phyloP scores from a whole-genome alignment of 2,329 filamentous ascomycete species.

The Delphinella strobiligena region DNA sequence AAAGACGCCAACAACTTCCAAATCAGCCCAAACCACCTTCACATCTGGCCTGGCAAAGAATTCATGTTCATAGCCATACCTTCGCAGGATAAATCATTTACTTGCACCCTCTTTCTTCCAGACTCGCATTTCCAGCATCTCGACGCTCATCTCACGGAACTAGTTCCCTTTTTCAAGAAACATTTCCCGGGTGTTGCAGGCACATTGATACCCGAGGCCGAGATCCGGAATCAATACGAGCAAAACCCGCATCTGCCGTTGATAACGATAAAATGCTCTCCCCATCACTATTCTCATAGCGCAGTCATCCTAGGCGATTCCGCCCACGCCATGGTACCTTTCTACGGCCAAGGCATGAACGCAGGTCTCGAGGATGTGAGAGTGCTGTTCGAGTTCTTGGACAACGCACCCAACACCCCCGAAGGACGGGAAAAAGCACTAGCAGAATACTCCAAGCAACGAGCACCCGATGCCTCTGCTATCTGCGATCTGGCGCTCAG shows the following conservation, averaged over 20 bases:
- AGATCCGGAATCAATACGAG: slow-evolving; percentile 63
- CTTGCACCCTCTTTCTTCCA: slow-evolving; percentile 85
- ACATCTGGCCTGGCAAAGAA: slow-evolving; percentile 90
- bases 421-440: slow-evolving; percentile 40
- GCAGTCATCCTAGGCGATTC: slow-evolving; percentile 86
- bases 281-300: slow-evolving; percentile 67
- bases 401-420: slow-evolving; percentile 45
- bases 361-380: slow-evolving; percentile 89
- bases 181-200: slow-evolving; percentile 78
- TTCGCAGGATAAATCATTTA: slow-evolving; percentile 78
- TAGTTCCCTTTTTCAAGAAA: slow-evolving; percentile 64
- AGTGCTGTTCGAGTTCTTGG: slow-evolving; percentile 71
- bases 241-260: slow-evolving; percentile 82
- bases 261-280: slow-evolving; percentile 84
- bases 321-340: slow-evolving; percentile 95
- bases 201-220: slow-evolving; percentile 51
- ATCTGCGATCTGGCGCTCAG: slow-evolving; percentile 86
- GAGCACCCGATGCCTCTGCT: slow-evolving; percentile 67
- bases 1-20: slow-evolving; percentile 43
- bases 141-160: slow-evolving; percentile 45
- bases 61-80: slow-evolving; percentile 99
- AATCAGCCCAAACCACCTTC: slow-evolving; percentile 84
- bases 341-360: slow-evolving; percentile 98
- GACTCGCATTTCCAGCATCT: slow-evolving; percentile 56
- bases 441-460: slow-evolving; percentile 59